Base-by-base conservation (phyloP, 768 basidiomycete genomes). In the Cantharellus anzutake region DNA sequence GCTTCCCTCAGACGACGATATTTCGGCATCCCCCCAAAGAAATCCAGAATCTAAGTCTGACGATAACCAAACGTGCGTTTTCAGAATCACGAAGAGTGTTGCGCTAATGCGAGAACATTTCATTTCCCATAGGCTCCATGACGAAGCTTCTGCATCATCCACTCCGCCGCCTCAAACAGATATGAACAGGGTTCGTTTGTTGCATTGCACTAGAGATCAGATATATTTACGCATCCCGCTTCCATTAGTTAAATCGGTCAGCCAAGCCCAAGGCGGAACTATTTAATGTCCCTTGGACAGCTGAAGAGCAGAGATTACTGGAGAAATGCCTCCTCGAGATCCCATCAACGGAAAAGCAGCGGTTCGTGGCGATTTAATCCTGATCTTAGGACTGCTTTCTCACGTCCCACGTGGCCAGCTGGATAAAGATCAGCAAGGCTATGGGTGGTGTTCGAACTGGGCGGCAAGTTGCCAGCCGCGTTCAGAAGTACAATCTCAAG, bases 401-500 rank as follows among this genome's bases (percentile, higher is more conserved):
- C 53, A 4, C 42, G 14, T 55, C 44, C 38, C 52, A 60, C 35
- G 3, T 34, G 41, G 55, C 34, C 65, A 87, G 86, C 58, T 89
- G 83, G 83, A 74, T 80, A 59, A 84, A 86, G 69, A 89, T 89
- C 57, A 89, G 86, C 11, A 72, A 75, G 58, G 87, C 84, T 41
- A 90, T 90, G 87, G 74, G 79, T 55, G 86, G 86, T 0, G 73
- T 73, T 51, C 71, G 86, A 60, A 88, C 87, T 2, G 81, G 86
- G 3, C 72, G 86, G 62, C 87, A 90, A 72, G 87, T 90, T n/a
- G 86, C 86, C 42, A 87, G 84, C 71, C 78, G 86, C 16, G 86
- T 90, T 59, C 87, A 90, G 65, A 90, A 90, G 70, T 89, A 88
- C 69, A 83, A 86, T 68, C 84, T 84, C 68, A 89, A 88, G 73